Base-by-base conservation (phyloP, 2,329 filamentous ascomycete species). In the Akanthomyces uredinophilus region DNA sequence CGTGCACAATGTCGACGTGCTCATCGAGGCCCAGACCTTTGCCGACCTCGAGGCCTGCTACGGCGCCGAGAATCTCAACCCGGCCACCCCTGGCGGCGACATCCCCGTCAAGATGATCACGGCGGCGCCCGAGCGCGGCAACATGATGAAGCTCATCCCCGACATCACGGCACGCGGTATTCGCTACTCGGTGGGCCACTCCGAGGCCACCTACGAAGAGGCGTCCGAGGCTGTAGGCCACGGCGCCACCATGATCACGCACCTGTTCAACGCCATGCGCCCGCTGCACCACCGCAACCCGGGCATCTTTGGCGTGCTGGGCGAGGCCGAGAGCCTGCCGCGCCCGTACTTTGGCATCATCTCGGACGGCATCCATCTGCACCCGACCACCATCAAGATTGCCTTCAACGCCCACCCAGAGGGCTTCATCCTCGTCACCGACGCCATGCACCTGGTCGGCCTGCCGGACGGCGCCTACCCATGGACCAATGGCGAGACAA, bases 211-310 rank as follows among this genome's bases (percentile, higher is more conserved):
- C 0, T 96, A 94, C 71, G 91, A 96, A 74, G 83, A 94, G 71
- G 91, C 90, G 1, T 86, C 88, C 4, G 76, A 79, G 5, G 90
- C 90, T 22, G 83, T 95, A 4, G 79, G 78, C n/a, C 82, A 86
- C 7, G 92, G 92, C 57, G 91, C 90, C 2, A 90, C 84, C 54
- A 96, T 96, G 91, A 90, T 96, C 67, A 96, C 92, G 0, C 92
- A 96, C 70, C 81, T 96, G 1, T 96, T 96, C 84, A 96, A 96
- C 73, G 92, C 92, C 29, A 96, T 96, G 92, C 84, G 87, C 1
- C 92, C 92, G 16, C 85, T 96, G 56, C 91, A 95, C 73, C 92
- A 97, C 79, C 89, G 93, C 63, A 92, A 96, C 74, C 92, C 93
- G 0, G 92, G 92, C 43, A 87, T 96, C 68, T 96, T 96, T 72